These are phyloP conservation scores for Breynia disticha DNA, from an alignment of 441 rosid species.

Conservation along the genomic window DNA sequence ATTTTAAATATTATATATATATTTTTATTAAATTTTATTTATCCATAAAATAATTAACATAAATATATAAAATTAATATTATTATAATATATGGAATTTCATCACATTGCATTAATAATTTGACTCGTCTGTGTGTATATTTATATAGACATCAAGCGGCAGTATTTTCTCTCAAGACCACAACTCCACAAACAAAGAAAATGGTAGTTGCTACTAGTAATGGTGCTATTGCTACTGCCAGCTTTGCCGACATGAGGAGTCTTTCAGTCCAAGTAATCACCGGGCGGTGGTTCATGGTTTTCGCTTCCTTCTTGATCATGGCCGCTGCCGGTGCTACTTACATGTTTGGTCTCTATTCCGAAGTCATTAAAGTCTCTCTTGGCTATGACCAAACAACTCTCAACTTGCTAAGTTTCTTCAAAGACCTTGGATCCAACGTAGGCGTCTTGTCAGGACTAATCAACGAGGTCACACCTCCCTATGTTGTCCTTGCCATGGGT, in stretches of 20 bases:
- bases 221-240: conserved; percentile 11
- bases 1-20: too few species aligned
- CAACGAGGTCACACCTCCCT: conserved; percentile 47
- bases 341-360: conserved; percentile 50
- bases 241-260: conserved; percentile 27
- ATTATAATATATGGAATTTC: too few species aligned
- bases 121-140: too few species aligned
- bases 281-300: conserved; percentile 61
- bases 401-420: conserved; percentile 48
- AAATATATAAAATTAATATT: too few species aligned
- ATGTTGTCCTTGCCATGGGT: conserved; percentile 46
- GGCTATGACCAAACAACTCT: conserved; percentile 63
- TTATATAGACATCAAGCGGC: too few species aligned
- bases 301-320: conserved; percentile 51
- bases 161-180: too few species aligned
- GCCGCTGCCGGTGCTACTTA: conserved; percentile 58
- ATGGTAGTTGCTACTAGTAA: conserved; percentile 28
- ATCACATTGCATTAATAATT: too few species aligned
- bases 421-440: conserved; percentile 54
- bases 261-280: conserved; percentile 29
- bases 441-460: conserved; percentile 50
- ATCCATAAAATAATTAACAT: too few species aligned
- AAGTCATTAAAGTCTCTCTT: conserved; percentile 29
- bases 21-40: too few species aligned
- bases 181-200: background rate